Percentiles rank a stretch among this genome's conserved stretches.
phyloP scores from a whole-genome alignment of 1,284 basidiomycete genomes.

The Caloboletus firmus region DNA sequence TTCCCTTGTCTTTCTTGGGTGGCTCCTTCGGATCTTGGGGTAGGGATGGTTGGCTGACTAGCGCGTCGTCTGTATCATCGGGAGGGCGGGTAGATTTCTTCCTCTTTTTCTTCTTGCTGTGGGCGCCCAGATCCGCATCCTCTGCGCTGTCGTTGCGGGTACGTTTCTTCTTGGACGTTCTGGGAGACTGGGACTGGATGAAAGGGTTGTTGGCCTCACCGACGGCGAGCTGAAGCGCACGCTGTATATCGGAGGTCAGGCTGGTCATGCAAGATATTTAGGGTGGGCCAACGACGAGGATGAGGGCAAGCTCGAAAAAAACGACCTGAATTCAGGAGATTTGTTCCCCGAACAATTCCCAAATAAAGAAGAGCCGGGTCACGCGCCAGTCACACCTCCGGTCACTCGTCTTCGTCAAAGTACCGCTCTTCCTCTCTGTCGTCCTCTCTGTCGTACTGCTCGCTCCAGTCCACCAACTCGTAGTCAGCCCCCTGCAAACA shows the following conservation, averaged over 20 bases:
- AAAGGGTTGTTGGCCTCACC: conserved; percentile 44
- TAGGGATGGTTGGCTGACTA: conserved; percentile 4
- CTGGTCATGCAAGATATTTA: conserved; percentile 37
- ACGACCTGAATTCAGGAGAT: not conserved
- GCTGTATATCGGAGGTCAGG: conserved; percentile 41
- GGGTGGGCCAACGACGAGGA: conserved; percentile 37
- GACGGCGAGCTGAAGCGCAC: conserved; percentile 40
- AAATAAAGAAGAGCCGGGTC: conserved; percentile 7
- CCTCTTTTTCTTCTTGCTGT: conserved; percentile 28
- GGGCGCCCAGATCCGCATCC: conserved; percentile 18
- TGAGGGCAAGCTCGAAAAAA: conserved; percentile 42
- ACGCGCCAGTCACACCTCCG: conserved; percentile 9
- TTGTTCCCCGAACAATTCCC: conserved; percentile 18
- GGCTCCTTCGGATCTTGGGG: not conserved
- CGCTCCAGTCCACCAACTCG: conserved; percentile 73
- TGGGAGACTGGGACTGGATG: conserved; percentile 33
- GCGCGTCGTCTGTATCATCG: conserved; percentile 5
- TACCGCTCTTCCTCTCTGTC: conserved; percentile 71
- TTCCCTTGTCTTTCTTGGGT: conserved; percentile 38
- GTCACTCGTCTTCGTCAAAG: conserved; percentile 66
- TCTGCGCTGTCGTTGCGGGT: conserved; percentile 20
- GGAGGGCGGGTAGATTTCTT: conserved; percentile 12
- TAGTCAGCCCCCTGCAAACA: conserved; percentile 62
- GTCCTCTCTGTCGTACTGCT: conserved; percentile 60
- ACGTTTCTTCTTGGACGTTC: conserved; percentile 28